Conservation (phyloP, 306 rosid genomes). For the Luffa acutangula region DNA sequence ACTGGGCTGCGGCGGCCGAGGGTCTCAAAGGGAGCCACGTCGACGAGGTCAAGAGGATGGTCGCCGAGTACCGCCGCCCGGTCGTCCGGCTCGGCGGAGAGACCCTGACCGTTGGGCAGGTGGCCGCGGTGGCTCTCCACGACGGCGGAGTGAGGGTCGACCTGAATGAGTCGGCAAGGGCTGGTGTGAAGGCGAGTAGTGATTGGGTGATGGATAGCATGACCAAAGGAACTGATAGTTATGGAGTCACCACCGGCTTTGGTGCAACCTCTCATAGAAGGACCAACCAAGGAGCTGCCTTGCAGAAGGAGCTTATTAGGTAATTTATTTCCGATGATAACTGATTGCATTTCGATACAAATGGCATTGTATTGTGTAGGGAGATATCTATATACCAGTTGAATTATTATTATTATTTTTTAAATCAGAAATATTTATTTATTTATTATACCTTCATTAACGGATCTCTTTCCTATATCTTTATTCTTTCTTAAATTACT, state of each 20-base stretch:
- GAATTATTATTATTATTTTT: too few species aligned
- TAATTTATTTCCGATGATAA: not conserved
- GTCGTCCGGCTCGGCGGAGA: not conserved
- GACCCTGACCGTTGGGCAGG: not conserved
- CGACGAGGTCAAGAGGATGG: slow-evolving; percentile 11
- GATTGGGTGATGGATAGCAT: slow-evolving; percentile 7
- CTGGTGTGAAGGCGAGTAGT: not conserved
- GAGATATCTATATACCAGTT: too few species aligned
- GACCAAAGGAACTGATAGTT: not conserved
- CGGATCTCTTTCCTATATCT: too few species aligned
- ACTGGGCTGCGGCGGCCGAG: not conserved
- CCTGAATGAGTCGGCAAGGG: not conserved
- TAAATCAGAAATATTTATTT: too few species aligned
- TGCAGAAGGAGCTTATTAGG: slow-evolving; percentile 12
- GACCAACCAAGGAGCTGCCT: slow-evolving; percentile 7
- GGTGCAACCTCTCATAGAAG: not conserved
- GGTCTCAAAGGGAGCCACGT: not conserved
- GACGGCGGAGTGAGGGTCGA: slow-evolving; percentile 1
- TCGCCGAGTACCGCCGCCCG: not conserved
- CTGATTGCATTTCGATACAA: too few species aligned
- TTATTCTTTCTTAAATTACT: too few species aligned
- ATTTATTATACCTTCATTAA: too few species aligned
- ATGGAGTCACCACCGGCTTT: not conserved
- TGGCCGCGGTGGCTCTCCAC: not conserved
- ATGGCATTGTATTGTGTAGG: too few species aligned